Evolutionary conservation across 805 yeast species (phyloP).

Genomic region (Barnettozyma salicaria): DNA sequence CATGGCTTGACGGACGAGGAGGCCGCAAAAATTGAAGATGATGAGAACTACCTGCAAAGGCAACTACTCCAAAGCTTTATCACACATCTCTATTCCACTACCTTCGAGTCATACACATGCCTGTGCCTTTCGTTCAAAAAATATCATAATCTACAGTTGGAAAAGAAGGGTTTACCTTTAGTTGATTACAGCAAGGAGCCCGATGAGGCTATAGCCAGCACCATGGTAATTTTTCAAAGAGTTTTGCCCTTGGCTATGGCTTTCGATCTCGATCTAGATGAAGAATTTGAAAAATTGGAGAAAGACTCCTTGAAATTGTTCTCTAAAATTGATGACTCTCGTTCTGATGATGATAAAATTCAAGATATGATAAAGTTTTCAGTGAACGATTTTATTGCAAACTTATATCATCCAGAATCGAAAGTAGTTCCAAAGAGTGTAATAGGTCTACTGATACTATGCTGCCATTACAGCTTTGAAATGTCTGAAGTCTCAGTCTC

Average conservation of each 20-base stretch:
- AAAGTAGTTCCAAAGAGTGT: conserved; percentile 28
- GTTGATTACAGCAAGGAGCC: conserved; percentile 7
- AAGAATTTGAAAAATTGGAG: conserved; percentile 31
- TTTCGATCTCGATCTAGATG: conserved; percentile 57
- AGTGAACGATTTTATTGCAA: conserved; percentile 29
- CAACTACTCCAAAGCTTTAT: conserved; percentile 57
- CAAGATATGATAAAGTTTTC: conserved; percentile 34
- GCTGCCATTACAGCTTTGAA: conserved; percentile 22
- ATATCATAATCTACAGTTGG: conserved; percentile 19
- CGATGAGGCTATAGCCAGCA: conserved; percentile 22
- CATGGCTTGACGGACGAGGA: conserved; percentile 30
- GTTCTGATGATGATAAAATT: conserved; percentile 30
- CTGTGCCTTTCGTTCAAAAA: conserved; percentile 28
- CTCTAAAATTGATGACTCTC: conserved; percentile 25
- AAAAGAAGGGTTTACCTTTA: conserved; percentile 12
- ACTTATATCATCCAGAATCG: conserved; percentile 25
- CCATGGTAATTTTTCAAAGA: conserved; percentile 34
- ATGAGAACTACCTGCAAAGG: conserved; percentile 59
- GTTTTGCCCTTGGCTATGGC: conserved; percentile 50
- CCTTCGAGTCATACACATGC: conserved; percentile 28
- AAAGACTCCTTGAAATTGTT: conserved; percentile 39
- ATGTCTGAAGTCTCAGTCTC: conserved; percentile 11
- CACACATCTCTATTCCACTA: conserved; percentile 43
- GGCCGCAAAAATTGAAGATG: conserved; percentile 37
- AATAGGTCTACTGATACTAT: conserved; percentile 29